A percentile compares a stretch with the other conserved stretches of the same genome.
phyloP scores from a whole-genome alignment of 2,329 filamentous ascomycete species.

The Diaporthe eres region DNA sequence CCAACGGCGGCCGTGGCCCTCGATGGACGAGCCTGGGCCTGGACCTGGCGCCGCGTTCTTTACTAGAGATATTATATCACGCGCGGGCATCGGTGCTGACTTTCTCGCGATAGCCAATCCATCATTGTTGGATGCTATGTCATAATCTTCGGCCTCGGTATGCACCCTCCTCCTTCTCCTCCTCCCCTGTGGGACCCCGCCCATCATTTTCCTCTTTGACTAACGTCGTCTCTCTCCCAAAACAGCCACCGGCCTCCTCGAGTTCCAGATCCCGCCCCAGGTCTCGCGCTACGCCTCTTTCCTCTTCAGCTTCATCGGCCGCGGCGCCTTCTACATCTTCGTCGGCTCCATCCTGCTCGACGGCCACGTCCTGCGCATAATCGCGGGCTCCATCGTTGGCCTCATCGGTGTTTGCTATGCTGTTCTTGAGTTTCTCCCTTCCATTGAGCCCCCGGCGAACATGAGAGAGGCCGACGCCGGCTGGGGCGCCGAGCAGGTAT shows the following conservation, averaged over 20 bases:
- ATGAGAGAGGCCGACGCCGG: conserved; percentile 84
- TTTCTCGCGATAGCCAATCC: conserved; percentile 65
- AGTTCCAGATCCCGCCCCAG: conserved; percentile 96
- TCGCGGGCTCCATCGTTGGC: conserved; percentile 84
- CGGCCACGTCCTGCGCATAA: conserved; percentile 74
- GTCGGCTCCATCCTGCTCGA: conserved; percentile 88
- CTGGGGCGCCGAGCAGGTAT: conserved; percentile 85
- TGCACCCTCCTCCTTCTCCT: conserved; percentile 48
- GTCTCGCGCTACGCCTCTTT: conserved; percentile 95
- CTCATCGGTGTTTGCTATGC: conserved; percentile 84
- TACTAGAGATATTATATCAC: background rate
- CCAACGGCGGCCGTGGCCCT: conserved; percentile 8
- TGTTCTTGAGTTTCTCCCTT: conserved; percentile 81
- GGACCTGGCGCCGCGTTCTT: background rate
- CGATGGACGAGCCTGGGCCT: background rate
- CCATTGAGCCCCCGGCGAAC: conserved; percentile 84
- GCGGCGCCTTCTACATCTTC: conserved; percentile 98
- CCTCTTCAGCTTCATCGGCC: conserved; percentile 96
- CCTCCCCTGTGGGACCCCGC: background rate
- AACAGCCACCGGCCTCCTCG: conserved; percentile 52
- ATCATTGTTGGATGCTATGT: conserved; percentile 89
- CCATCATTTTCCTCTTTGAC: background rate
- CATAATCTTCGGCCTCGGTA: conserved; percentile 90
- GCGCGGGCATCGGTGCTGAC: conserved; percentile 17
- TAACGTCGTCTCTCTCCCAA: background rate